These are phyloP conservation scores for Tetrahymena thermophila DNA, from an alignment of 73 alveolate genomes.

Conservation along the genomic window DNA sequence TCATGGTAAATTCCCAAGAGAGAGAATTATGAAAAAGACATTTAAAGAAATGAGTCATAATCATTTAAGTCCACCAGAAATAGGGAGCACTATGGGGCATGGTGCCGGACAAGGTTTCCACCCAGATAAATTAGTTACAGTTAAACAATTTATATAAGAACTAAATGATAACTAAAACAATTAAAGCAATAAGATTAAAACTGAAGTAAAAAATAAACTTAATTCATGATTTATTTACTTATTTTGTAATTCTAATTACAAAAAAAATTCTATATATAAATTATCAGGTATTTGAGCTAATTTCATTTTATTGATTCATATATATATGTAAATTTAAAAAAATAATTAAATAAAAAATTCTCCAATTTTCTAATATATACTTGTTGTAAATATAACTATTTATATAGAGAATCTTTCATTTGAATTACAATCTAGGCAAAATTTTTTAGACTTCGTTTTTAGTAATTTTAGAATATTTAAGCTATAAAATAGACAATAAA, in stretches of 20 bases:
- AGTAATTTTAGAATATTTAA: no score
- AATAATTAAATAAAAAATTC: no score
- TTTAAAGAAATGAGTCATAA: background rate
- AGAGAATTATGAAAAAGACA: background rate
- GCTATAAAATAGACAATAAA: background rate
- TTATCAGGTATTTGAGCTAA: background rate
- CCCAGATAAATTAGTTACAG: background rate
- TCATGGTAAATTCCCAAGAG: background rate
- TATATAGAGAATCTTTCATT: no score
- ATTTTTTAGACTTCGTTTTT: no score
- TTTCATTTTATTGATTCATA: no score
- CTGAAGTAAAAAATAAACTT: background rate
- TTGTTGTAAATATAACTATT: no score
- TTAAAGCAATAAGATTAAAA: background rate
- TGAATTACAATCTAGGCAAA: no score
- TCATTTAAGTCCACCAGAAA: background rate
- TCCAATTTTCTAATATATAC: no score
- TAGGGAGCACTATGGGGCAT: background rate
- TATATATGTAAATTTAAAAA: no score
- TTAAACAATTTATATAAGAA: background rate
- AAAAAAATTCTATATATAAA: no score
- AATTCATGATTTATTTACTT: background rate
- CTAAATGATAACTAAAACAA: background rate
- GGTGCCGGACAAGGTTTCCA: background rate
- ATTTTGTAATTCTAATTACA: no score